Evolutionary conservation across 2,329 filamentous ascomycete genomes (phyloP).

Genomic region (Penicillium hordei): DNA sequence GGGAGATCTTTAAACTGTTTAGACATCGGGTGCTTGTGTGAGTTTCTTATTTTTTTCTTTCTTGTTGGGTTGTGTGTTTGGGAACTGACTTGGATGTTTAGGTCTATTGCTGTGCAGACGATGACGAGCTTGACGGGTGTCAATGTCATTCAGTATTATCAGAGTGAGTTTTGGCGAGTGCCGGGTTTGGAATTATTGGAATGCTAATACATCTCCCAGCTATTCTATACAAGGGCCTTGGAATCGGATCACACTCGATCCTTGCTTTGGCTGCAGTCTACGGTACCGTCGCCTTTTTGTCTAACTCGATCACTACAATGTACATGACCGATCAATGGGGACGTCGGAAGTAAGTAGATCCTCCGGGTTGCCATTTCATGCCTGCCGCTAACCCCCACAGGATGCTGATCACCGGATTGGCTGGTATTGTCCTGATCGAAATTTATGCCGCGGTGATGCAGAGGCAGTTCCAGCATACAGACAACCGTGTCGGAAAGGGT

Average conservation of each 20-base stretch:
- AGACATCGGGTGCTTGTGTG: slow-evolving; percentile 53
- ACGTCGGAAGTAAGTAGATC: slow-evolving; percentile 49
- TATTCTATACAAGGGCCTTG: slow-evolving; percentile 56
- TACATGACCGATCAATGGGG: slow-evolving; percentile 60
- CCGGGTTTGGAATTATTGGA: background rate
- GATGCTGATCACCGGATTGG: slow-evolving; percentile 57
- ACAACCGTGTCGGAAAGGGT: slow-evolving; percentile 58
- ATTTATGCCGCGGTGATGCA: slow-evolving; percentile 63
- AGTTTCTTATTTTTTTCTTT: slow-evolving; percentile 14
- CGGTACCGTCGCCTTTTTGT: slow-evolving; percentile 54
- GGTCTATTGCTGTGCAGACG: slow-evolving; percentile 56
- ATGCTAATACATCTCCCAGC: slow-evolving; percentile 34
- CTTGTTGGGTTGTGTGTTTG: background rate
- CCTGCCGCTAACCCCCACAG: slow-evolving; percentile 29
- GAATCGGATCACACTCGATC: slow-evolving; percentile 52
- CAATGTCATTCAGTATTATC: slow-evolving; percentile 54
- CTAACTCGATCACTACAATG: slow-evolving; percentile 53
- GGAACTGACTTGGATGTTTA: slow-evolving; percentile 20
- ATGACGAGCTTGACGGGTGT: slow-evolving; percentile 59
- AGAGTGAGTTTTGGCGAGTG: slow-evolving; percentile 1
- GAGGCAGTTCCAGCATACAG: slow-evolving; percentile 54
- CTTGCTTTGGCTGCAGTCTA: slow-evolving; percentile 57
- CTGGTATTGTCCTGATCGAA: slow-evolving; percentile 55
- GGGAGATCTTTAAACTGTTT: slow-evolving; percentile 55
- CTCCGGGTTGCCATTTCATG: background rate